phyloP scores from a whole-genome alignment of 495 filamentous ascomycete genomes.

The Glarea lozoyensis region DNA sequence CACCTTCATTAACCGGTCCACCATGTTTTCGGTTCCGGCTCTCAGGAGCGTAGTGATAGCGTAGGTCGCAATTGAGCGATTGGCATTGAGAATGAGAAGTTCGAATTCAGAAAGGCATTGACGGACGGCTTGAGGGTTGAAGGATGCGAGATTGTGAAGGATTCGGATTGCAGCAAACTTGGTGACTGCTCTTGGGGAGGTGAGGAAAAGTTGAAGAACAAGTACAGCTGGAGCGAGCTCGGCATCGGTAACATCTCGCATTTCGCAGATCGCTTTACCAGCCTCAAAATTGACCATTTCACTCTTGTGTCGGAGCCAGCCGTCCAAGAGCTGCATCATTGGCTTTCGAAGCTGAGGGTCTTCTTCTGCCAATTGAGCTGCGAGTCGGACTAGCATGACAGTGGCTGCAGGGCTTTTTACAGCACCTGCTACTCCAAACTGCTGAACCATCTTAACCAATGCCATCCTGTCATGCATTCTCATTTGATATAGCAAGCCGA shows the following conservation, averaged over 20 bases:
- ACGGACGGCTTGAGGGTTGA: conserved; percentile 88
- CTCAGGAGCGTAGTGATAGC: conserved; percentile 97
- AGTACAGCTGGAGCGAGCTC: conserved; percentile 92
- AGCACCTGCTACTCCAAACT: conserved; percentile 82
- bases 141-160: conserved; percentile 88
- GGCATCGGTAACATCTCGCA: conserved; percentile 84
- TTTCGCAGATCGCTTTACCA: conserved; percentile 92
- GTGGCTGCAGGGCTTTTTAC: conserved; percentile 92
- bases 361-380: conserved; percentile 91
- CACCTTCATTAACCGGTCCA: conserved; percentile 97
- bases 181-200: conserved; percentile 90
- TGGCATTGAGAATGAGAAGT: conserved; percentile 87
- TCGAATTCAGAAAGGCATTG: conserved; percentile 97
- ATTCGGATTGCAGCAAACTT: conserved; percentile 98
- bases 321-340: conserved; percentile 91
- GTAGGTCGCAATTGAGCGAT: conserved; percentile 95
- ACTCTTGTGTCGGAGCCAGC: conserved; percentile 96
- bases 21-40: conserved; percentile 93
- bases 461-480: conserved; percentile 95
- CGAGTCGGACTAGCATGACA: conserved; percentile 84
- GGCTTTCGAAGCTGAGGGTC: conserved; percentile 80
- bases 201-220: conserved; percentile 90
- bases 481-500: conserved; percentile 97
- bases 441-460: conserved; percentile 99
- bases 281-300: conserved; percentile 99